phyloP scores from a whole-genome alignment of 2,329 filamentous ascomycete species.

The Ophiostoma triangulosporum region DNA sequence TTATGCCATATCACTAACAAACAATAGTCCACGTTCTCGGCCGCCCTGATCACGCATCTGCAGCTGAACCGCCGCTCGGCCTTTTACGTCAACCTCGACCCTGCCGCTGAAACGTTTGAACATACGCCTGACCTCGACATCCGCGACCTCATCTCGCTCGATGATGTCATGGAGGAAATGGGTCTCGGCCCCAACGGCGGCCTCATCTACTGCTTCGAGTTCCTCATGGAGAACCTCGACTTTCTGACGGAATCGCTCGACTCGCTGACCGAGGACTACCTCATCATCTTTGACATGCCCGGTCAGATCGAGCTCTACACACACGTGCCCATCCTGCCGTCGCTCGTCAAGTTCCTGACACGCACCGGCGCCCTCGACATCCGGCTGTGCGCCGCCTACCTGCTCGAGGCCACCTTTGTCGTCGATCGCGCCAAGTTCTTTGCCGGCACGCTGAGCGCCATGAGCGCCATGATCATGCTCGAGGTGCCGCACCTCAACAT shows the following conservation, averaged over 20 bases:
- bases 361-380: conserved; percentile 72
- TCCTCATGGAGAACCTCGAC: conserved; percentile 85
- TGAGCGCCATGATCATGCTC: conserved; percentile 98
- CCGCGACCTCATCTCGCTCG: conserved; percentile 82
- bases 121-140: conserved; percentile 91
- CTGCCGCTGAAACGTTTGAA: conserved; percentile 82
- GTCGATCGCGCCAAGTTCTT: conserved; percentile 97
- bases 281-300: conserved; percentile 97
- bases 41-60: conserved; percentile 82
- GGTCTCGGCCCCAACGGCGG: conserved; percentile 82
- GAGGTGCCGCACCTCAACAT: conserved; percentile 96
- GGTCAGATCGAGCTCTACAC: conserved; percentile 98
- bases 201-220: conserved; percentile 93
- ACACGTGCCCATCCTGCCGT: conserved; percentile 83
- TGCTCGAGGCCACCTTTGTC: conserved; percentile 91
- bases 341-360: conserved; percentile 68
- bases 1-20: conserved; percentile 2
- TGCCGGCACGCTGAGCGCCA: conserved; percentile 83
- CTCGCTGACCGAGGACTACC: conserved; percentile 78
- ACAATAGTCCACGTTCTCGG: conserved; percentile 80
- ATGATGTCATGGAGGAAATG: conserved; percentile 95
- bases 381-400: conserved; percentile 82
- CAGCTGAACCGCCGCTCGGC: conserved; percentile 81
- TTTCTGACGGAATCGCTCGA: conserved; percentile 80
- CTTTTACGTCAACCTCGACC: conserved; percentile 97